These are phyloP conservation scores for Globisporangium solare DNA, from an alignment of 352 stramenopile species.

Conservation along the genomic window DNA sequence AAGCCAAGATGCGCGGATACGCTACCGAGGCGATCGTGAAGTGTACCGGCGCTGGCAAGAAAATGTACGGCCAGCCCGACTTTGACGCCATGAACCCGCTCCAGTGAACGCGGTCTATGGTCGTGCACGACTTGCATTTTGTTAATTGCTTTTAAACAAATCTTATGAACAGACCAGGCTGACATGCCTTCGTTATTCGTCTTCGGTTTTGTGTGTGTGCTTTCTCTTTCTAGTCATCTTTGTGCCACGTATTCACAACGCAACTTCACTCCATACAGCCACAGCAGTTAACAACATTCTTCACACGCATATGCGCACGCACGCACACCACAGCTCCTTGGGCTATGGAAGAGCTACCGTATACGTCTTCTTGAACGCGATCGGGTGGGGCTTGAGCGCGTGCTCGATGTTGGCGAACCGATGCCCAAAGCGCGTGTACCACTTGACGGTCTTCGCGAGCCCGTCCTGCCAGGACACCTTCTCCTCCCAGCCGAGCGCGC, in stretches of 20 bases:
- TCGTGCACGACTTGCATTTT: no score
- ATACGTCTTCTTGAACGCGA: constrained; percentile 73
- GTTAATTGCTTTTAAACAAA: no score
- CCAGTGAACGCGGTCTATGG: no score
- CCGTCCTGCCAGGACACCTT: constrained; percentile 91
- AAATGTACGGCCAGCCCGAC: constrained; percentile 8
- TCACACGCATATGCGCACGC: not conserved
- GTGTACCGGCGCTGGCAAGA: constrained; percentile 2
- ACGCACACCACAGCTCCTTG: not conserved
- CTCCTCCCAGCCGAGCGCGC: constrained; percentile 92
- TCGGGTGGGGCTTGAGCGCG: constrained; percentile 73
- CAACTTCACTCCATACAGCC: no score
- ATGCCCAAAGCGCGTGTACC: constrained; percentile 75
- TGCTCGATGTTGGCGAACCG: constrained; percentile 86
- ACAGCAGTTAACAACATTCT: no score
- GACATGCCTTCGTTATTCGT: no score
- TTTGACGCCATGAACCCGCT: constrained; percentile 10
- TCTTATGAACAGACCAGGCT: no score
- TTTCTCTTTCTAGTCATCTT: no score
- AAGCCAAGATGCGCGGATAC: constrained; percentile 7
- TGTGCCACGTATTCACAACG: no score
- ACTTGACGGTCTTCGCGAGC: constrained; percentile 88
- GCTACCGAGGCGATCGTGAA: not conserved
- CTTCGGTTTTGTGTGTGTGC: no score
- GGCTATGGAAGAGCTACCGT: constrained; percentile 6